Conservation (phyloP, 2,329 filamentous ascomycete genomes). For the Aureobasidium vineae region DNA sequence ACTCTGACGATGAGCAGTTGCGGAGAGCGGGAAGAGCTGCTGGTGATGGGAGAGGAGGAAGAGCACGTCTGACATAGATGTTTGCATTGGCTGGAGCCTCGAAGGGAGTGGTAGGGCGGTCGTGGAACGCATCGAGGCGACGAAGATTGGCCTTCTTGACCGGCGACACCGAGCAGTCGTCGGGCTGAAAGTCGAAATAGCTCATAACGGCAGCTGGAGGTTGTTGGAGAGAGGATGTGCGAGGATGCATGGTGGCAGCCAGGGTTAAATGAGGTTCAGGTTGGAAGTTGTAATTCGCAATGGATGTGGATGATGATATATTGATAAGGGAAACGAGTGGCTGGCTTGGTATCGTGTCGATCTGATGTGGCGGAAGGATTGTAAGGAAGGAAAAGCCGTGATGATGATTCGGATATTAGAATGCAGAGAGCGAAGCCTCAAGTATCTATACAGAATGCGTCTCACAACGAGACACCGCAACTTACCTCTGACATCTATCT, state of each 20-base stretch:
- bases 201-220: constrained; percentile 20
- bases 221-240: constrained; percentile 25
- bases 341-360: constrained; percentile 25
- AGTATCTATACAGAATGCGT: constrained; percentile 24
- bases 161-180: constrained; percentile 21
- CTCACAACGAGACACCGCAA: constrained; percentile 24
- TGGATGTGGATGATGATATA: constrained; percentile 22
- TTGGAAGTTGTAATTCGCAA: background rate
- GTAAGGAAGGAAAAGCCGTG: constrained; percentile 24
- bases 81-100: constrained; percentile 29
- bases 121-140: constrained; percentile 29
- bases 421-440: constrained; percentile 19
- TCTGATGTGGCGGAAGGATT: constrained; percentile 12
- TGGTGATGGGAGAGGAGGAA: constrained; percentile 29
- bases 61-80: constrained; percentile 29
- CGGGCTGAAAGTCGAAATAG: constrained; percentile 26
- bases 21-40: constrained; percentile 20
- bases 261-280: constrained; percentile 11
- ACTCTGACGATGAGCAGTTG: constrained; percentile 28
- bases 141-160: constrained; percentile 27
- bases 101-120: constrained; percentile 25
- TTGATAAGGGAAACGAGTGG: constrained; percentile 19
- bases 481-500: constrained; percentile 22
- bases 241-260: constrained; percentile 23
- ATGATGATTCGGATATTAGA: constrained; percentile 25